Conservation (phyloP, 768 basidiomycete genomes). For the Tubosaeta sp. region DNA sequence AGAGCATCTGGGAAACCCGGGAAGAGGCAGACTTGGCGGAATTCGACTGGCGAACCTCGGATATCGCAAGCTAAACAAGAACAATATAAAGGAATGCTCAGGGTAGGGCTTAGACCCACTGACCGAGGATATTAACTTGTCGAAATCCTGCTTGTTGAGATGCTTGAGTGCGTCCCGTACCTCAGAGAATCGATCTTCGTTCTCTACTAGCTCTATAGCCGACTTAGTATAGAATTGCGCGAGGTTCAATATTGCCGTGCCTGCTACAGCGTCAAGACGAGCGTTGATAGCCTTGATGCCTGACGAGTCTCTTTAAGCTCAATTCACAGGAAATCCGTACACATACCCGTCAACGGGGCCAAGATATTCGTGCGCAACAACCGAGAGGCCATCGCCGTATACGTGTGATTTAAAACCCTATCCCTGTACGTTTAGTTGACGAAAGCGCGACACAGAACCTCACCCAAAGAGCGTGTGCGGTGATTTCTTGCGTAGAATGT, state of each 20-base stretch:
- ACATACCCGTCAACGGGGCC: conserved; percentile 77
- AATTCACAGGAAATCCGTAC: neutral
- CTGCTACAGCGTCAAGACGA: conserved; percentile 84
- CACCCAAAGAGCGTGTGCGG: conserved; percentile 79
- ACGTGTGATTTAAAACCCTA: conserved; percentile 76
- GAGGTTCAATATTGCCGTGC: conserved; percentile 29
- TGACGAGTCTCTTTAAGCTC: neutral
- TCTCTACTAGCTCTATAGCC: conserved; percentile 63
- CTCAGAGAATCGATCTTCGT: conserved; percentile 68
- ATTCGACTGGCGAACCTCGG: conserved; percentile 51
- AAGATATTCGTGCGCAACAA: conserved; percentile 77
- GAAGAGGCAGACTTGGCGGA: conserved; percentile 61
- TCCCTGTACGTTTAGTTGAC: neutral
- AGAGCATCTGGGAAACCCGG: conserved; percentile 75
- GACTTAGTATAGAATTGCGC: conserved; percentile 2
- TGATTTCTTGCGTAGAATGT: conserved; percentile 62
- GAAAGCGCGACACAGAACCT: neutral
- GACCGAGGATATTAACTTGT: conserved; percentile 77
- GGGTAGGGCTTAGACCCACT: conserved; percentile 6
- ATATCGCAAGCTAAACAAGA: conserved; percentile 54
- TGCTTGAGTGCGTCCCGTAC: conserved; percentile 64
- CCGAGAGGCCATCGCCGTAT: conserved; percentile 86
- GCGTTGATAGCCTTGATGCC: conserved; percentile 60
- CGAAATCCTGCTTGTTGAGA: conserved; percentile 80
- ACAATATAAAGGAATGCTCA: neutral